phyloP scores from a whole-genome alignment of 768 basidiomycete genomes.

The Trametes cingulata region DNA sequence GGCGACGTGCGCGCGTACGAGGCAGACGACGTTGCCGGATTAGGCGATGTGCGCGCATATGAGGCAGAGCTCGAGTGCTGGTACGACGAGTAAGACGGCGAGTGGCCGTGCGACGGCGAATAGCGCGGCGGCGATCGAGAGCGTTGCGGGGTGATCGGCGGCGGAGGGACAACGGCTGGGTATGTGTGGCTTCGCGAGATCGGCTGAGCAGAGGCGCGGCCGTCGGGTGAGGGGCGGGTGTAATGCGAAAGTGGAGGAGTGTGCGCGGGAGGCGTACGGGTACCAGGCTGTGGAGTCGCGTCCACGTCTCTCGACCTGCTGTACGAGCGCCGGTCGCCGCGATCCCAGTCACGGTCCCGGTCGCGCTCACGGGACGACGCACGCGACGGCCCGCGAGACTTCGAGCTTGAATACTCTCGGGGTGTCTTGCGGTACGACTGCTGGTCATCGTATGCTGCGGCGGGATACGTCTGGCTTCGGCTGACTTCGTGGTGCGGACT shows the following conservation, averaged over 20 bases:
- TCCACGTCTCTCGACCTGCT: slow-evolving; percentile 7
- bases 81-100: not conserved
- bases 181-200: slow-evolving; percentile 27
- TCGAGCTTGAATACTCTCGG: not conserved
- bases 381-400: not conserved
- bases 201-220: slow-evolving; percentile 1
- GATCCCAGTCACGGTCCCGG: not conserved
- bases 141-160: slow-evolving; percentile 2
- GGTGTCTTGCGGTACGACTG: slow-evolving; percentile 10
- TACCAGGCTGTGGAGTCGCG: slow-evolving; percentile 6
- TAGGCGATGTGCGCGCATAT: slow-evolving; percentile 14
- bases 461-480: slow-evolving; percentile 24
- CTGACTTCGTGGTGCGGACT: slow-evolving; percentile 15
- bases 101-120: not conserved
- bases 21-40: not conserved
- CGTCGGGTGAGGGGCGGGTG: slow-evolving; percentile 15
- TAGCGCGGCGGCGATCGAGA: slow-evolving; percentile 10
- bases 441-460: slow-evolving; percentile 1
- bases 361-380: too few relatives aligned
- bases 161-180: slow-evolving; percentile 9
- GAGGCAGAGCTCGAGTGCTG: not conserved
- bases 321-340: slow-evolving; percentile 4
- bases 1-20: slow-evolving; percentile 15
- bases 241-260: slow-evolving; percentile 14
- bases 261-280: slow-evolving; percentile 12